Evolutionary conservation across 306 rosid species (phyloP).

Genomic region (Myrica gale): DNA sequence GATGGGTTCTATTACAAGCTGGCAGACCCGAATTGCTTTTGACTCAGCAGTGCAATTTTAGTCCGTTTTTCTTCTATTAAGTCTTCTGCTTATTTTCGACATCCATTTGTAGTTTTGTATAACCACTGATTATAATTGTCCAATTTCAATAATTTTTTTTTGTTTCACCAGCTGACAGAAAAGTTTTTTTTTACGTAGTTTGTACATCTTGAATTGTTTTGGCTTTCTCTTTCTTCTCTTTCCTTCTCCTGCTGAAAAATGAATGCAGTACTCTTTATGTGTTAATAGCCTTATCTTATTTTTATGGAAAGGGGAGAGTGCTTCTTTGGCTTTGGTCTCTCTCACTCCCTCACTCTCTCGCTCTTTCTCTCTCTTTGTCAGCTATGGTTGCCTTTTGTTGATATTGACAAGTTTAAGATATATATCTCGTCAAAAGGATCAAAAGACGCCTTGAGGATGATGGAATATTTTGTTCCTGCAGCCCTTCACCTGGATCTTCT

Average conservation of each 20-base stretch:
- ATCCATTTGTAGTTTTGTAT: neutral
- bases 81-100: neutral
- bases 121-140: neutral
- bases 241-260: too few relatives aligned
- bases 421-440: slow-evolving; percentile 71
- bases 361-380: slow-evolving; percentile 19
- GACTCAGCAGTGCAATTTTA: neutral
- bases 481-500: slow-evolving; percentile 54
- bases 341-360: slow-evolving; percentile 1
- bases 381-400: slow-evolving; percentile 34
- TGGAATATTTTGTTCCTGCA: slow-evolving; percentile 91
- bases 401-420: slow-evolving; percentile 60
- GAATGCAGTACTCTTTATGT: too few relatives aligned
- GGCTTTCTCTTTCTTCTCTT: too few relatives aligned
- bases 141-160: neutral
- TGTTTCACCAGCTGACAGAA: slow-evolving; percentile 9
- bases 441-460: slow-evolving; percentile 81
- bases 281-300: too few relatives aligned
- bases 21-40: neutral
- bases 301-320: too few relatives aligned
- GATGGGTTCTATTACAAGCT: neutral
- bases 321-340: too few relatives aligned
- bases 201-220: too few relatives aligned
- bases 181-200: neutral
- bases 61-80: neutral